A percentile compares a stretch with the other conserved stretches of the same genome.
phyloP scores from a whole-genome alignment of 2,329 filamentous ascomycete genomes.

The Davidsoniella australis region DNA sequence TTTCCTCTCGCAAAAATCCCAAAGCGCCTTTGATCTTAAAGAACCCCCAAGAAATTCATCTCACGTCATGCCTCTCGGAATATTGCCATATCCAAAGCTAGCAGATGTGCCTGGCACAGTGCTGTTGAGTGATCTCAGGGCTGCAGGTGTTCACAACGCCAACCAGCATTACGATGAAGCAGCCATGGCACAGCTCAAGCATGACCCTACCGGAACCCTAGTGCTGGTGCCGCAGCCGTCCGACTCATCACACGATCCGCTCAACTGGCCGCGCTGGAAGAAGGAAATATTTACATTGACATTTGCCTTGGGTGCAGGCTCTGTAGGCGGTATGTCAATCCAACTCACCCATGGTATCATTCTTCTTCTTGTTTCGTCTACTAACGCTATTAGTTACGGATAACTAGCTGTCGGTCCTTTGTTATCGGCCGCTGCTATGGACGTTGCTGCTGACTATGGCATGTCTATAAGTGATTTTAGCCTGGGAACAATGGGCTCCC shows the following conservation, averaged over 20 bases:
- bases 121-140: too few species aligned
- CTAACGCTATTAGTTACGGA: background rate
- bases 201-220: constrained; percentile 18
- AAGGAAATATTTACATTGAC: constrained; percentile 22
- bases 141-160: too few species aligned
- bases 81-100: too few species aligned
- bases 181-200: constrained; percentile 14
- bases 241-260: constrained; percentile 28
- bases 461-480: constrained; percentile 20
- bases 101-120: too few species aligned
- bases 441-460: constrained; percentile 19
- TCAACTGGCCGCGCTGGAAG: constrained; percentile 27
- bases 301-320: constrained; percentile 23
- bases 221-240: constrained; percentile 34
- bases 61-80: too few species aligned
- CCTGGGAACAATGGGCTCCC: constrained; percentile 21
- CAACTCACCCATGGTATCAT: background rate
- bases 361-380: background rate
- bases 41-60: too few species aligned
- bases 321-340: constrained; percentile 22
- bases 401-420: constrained; percentile 22
- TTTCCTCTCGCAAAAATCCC: too few species aligned
- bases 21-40: too few species aligned
- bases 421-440: constrained; percentile 21
- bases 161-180: too few species aligned